Conservation (phyloP, 176 grass and related monocot species). For the Oryza coarctata region DNA sequence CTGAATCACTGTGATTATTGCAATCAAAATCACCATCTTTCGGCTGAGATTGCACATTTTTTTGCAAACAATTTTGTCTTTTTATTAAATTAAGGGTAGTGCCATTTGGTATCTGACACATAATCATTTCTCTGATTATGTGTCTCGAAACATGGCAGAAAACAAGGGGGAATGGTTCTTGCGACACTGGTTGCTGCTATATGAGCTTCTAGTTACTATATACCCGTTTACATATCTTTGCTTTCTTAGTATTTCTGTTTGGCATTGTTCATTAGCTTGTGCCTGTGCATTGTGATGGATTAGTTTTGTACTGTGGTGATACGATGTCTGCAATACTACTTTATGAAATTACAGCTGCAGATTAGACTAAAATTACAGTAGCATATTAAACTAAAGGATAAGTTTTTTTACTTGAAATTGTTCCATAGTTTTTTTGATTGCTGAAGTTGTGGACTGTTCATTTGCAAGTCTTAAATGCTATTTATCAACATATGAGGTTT, state of each 20-base stretch:
- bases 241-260: neutral
- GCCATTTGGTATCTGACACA: constrained; percentile 49
- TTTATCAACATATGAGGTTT: neutral
- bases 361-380: neutral
- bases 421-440: neutral
- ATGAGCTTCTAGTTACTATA: constrained; percentile 51
- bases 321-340: neutral
- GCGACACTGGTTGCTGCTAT: constrained; percentile 41
- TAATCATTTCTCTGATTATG: constrained; percentile 33
- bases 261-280: neutral
- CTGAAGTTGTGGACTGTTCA: neutral
- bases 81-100: neutral
- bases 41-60: constrained; percentile 46
- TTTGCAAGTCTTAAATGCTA: neutral
- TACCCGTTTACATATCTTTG: constrained; percentile 22
- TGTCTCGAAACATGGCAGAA: constrained; percentile 56
- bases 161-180: constrained; percentile 29
- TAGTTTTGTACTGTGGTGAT: neutral
- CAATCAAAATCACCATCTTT: constrained; percentile 60
- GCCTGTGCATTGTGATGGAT: no score
- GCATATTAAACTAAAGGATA: neutral
- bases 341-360: neutral
- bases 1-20: constrained; percentile 53
- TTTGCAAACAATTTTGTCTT: neutral
- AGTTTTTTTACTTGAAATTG: neutral